Percentiles rank a stretch among this genome's conserved stretches.
phyloP scores from a whole-genome alignment of 148 eudicot genomes.

The Vaccinium corymbosum region DNA sequence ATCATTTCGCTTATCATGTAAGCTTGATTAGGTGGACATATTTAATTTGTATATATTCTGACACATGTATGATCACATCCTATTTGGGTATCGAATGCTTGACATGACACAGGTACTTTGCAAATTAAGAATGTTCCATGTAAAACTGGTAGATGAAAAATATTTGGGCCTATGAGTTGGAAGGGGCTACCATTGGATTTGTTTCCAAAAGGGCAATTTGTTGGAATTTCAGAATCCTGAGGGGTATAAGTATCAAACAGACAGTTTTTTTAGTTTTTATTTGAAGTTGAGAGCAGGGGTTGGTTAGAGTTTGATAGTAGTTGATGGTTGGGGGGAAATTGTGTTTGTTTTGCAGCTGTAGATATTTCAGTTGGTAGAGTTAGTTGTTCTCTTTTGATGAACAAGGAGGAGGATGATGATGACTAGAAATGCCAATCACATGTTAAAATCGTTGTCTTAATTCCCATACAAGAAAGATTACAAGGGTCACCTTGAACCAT shows the following conservation, averaged over 20 bases:
- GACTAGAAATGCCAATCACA: not conserved
- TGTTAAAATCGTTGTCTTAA: not conserved
- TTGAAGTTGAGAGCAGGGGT: not conserved
- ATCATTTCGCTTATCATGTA: not conserved
- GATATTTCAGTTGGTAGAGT: not conserved
- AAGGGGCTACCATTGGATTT: not conserved
- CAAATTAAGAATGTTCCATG: not conserved
- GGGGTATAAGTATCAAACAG: not conserved
- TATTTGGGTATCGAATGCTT: not conserved
- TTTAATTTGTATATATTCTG: not conserved
- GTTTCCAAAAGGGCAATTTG: not conserved
- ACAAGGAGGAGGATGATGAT: not conserved
- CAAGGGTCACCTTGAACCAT: not conserved
- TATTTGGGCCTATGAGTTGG: not conserved
- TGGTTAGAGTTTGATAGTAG: not conserved
- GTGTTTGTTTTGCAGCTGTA: not conserved
- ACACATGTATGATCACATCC: not conserved
- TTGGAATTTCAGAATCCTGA: not conserved
- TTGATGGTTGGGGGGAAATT: not conserved
- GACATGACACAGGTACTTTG: not conserved
- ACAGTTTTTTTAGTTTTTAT: not conserved
- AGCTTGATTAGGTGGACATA: not conserved
- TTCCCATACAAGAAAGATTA: not conserved
- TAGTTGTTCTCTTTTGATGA: slow-evolving; percentile 3
- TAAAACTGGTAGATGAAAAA: not conserved